phyloP scores from a whole-genome alignment of 805 yeast genomes.

The Lipomyces kockii region DNA sequence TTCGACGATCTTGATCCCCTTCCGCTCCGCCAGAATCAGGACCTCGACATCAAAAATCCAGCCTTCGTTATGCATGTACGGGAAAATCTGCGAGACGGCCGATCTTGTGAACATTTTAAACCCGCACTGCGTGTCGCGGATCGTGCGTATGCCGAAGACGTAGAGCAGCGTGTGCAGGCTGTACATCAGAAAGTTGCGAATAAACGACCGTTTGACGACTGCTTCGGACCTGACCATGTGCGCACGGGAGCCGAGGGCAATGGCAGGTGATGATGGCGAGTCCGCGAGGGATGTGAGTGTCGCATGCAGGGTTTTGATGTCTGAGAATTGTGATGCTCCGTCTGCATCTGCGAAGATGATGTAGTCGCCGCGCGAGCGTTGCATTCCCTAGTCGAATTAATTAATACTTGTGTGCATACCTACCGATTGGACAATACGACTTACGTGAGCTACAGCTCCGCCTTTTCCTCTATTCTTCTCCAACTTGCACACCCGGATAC shows the following conservation, averaged over 20 bases:
- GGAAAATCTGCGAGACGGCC: constrained; percentile 71
- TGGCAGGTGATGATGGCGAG: constrained; percentile 20
- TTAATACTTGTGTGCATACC: neutral
- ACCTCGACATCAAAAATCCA: constrained; percentile 99
- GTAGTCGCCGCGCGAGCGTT: constrained; percentile 70
- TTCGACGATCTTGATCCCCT: constrained; percentile 69
- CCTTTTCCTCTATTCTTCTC: constrained; percentile 88
- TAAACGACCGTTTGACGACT: constrained; percentile 87
- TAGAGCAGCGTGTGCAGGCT: constrained; percentile 85
- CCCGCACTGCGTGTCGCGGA: constrained; percentile 97
- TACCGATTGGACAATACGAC: neutral
- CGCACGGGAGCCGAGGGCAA: constrained; percentile 92
- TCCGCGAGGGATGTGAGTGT: constrained; percentile 46
- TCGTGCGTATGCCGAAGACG: constrained; percentile 83
- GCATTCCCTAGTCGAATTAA: constrained; percentile 58
- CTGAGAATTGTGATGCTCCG: constrained; percentile 87
- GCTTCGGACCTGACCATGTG: constrained; percentile 97
- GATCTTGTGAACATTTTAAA: constrained; percentile 84
- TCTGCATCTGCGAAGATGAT: constrained; percentile 96
- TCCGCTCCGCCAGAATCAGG: constrained; percentile 75
- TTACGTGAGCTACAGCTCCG: constrained; percentile 86
- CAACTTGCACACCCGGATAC: constrained; percentile 71
- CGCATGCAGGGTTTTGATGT: constrained; percentile 48
- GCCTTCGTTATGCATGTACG: constrained; percentile 92
- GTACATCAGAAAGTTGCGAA: constrained; percentile 91